These are phyloP conservation scores for Penicillium sclerotigenum DNA, from an alignment of 2,329 filamentous ascomycete species.

Conservation along the genomic window DNA sequence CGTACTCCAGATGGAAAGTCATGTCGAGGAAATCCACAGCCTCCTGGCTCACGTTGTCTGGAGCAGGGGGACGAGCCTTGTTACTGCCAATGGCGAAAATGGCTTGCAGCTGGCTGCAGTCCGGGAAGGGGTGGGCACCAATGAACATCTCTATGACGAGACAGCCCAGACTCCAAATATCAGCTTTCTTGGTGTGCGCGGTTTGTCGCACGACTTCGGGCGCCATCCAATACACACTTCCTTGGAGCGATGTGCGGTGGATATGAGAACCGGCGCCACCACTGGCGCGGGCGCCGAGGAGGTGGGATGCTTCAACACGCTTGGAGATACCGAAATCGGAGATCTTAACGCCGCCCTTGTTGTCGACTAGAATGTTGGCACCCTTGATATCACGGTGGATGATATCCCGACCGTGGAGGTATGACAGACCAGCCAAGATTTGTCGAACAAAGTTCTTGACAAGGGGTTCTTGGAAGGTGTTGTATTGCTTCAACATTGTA, in stretches of 20 bases:
- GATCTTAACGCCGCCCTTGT: conserved; percentile 98
- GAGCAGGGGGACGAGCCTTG: conserved; percentile 82
- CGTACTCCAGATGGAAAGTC: conserved; percentile 95
- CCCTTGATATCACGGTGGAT: conserved; percentile 99
- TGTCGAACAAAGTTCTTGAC: conserved; percentile 96
- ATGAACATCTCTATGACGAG: conserved; percentile 99
- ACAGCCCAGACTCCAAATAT: conserved; percentile 97
- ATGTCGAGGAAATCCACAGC: conserved; percentile 77
- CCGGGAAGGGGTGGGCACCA: conserved; percentile 90
- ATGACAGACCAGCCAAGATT: conserved; percentile 87
- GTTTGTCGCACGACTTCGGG: conserved; percentile 98
- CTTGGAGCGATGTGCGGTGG: conserved; percentile 74
- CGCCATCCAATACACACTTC: conserved; percentile 99
- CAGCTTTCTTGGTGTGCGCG: conserved; percentile 94
- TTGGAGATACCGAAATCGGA: conserved; percentile 99
- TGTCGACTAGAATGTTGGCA: conserved; percentile 97
- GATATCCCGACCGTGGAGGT: conserved; percentile 90
- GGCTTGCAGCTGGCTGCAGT: conserved; percentile 93
- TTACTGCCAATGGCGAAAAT: conserved; percentile 97
- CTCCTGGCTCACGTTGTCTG: conserved; percentile 79
- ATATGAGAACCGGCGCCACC: conserved; percentile 41
- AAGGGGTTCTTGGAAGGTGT: conserved; percentile 85
- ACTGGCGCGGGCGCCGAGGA: conserved; percentile 54
- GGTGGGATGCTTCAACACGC: conserved; percentile 87
- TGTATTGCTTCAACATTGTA: conserved; percentile 98